A percentile compares a stretch with the other conserved stretches of the same genome.
phyloP scores from a whole-genome alignment of 768 basidiomycete genomes.

The Calocybe indica region DNA sequence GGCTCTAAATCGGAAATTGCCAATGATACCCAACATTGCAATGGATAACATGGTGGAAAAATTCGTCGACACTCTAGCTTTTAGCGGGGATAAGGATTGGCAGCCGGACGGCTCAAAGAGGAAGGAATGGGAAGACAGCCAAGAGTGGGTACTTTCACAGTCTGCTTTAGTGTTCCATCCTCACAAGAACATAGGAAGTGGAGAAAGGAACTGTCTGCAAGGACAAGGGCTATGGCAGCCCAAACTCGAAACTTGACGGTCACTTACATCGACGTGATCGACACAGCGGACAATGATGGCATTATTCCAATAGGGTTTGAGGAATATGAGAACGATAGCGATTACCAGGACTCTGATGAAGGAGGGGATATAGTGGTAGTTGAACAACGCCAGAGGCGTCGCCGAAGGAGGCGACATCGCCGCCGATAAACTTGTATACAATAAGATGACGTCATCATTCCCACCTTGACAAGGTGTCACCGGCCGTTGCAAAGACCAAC shows the following conservation, averaged over 20 bases:
- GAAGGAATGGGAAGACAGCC: constrained; percentile 47
- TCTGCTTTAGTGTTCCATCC: neutral
- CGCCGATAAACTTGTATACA: no score
- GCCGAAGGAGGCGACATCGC: no score
- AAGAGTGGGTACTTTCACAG: constrained; percentile 37
- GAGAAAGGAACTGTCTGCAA: constrained; percentile 18
- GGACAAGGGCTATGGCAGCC: constrained; percentile 16
- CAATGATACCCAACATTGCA: constrained; percentile 61
- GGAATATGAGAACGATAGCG: no score
- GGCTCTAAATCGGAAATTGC: constrained; percentile 26
- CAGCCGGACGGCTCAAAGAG: constrained; percentile 36
- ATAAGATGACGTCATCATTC: no score
- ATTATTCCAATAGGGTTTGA: no score
- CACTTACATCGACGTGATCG: no score
- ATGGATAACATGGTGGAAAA: constrained; percentile 57
- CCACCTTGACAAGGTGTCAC: constrained; percentile 2
- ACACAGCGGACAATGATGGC: no score
- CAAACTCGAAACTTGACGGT: no score
- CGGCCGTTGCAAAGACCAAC: neutral
- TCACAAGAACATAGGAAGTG: constrained; percentile 25
- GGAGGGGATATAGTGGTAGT: no score
- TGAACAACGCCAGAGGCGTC: no score
- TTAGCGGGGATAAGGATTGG: constrained; percentile 48
- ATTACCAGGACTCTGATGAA: no score
- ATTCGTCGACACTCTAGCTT: constrained; percentile 44